phyloP scores from a whole-genome alignment of 305 asterid genomes.

The Rubia tinctorum region DNA sequence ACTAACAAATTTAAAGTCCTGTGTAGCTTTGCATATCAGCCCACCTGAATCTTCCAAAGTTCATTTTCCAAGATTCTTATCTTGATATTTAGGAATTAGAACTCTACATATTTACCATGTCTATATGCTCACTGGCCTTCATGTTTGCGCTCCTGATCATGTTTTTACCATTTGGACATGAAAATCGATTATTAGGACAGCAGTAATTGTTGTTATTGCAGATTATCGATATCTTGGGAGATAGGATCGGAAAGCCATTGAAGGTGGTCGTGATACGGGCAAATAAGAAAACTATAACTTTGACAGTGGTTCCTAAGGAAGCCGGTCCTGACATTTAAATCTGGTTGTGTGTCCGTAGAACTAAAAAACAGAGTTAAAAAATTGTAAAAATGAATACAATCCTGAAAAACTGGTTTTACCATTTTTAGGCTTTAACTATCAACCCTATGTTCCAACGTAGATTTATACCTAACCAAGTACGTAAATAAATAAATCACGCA shows the following conservation, averaged over 20 bases:
- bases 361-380: no score
- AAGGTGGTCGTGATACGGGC: constrained; percentile 65
- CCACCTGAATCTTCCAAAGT: neutral
- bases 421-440: no score
- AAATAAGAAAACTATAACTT: constrained; percentile 35
- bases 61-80: neutral
- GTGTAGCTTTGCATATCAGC: neutral
- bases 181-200: neutral
- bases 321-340: constrained; percentile 73
- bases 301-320: constrained; percentile 82
- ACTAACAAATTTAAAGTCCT: neutral
- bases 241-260: constrained; percentile 62
- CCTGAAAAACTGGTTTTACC: no score
- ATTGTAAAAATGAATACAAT: no score
- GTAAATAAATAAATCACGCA: no score
- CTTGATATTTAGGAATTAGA: neutral
- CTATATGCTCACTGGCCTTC: neutral
- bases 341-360: neutral
- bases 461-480: no score
- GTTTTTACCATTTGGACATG: neutral
- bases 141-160: neutral
- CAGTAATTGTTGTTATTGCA: constrained; percentile 18
- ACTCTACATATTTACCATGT: neutral
- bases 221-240: constrained; percentile 70
- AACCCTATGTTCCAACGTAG: no score